Evolutionary conservation across 768 basidiomycete genomes (phyloP).

Genomic region (Boletus coccyginus): DNA sequence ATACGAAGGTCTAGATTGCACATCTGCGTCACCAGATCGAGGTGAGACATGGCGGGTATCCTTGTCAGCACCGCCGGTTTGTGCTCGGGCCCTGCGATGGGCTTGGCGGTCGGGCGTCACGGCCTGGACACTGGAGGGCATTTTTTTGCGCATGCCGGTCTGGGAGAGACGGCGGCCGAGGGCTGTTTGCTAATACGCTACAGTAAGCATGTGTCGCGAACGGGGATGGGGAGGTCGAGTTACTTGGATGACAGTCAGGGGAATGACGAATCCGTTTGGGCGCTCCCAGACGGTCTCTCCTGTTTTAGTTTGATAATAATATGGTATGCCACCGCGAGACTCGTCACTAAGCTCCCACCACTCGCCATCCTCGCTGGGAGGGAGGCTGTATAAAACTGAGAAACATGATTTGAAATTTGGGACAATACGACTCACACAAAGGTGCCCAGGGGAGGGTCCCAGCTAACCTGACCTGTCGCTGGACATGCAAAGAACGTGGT

Average conservation of each 20-base stretch:
- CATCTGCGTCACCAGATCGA: constrained; percentile 27
- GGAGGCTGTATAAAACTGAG: constrained; percentile 50
- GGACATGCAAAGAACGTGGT: constrained; percentile 90
- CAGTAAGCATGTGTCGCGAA: constrained; percentile 2
- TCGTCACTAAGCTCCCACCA: constrained; percentile 97
- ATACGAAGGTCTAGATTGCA: constrained; percentile 28
- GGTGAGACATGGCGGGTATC: constrained; percentile 32
- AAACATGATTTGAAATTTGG: constrained; percentile 16
- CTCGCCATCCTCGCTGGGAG: constrained; percentile 80
- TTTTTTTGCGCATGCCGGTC: constrained; percentile 36
- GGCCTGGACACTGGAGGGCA: constrained; percentile 9
- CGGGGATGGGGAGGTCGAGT: constrained; percentile 14
- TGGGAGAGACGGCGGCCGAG: constrained; percentile 69
- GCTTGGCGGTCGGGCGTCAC: constrained; percentile 29
- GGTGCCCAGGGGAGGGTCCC: constrained; percentile 88
- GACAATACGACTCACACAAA: constrained; percentile 62
- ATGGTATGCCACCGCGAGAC: constrained; percentile 76
- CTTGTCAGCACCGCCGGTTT: constrained; percentile 33
- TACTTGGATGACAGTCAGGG: constrained; percentile 84
- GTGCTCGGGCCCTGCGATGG: constrained; percentile 38
- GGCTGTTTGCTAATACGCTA: constrained; percentile 56
- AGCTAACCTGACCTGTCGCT: constrained; percentile 86
- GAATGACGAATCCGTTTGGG: constrained; percentile 88
- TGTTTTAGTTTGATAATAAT: constrained; percentile 93
- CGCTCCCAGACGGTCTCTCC: constrained; percentile 91